Base-by-base conservation (phyloP, 257 asterid genomes). In the Thymus mandschuricus region DNA sequence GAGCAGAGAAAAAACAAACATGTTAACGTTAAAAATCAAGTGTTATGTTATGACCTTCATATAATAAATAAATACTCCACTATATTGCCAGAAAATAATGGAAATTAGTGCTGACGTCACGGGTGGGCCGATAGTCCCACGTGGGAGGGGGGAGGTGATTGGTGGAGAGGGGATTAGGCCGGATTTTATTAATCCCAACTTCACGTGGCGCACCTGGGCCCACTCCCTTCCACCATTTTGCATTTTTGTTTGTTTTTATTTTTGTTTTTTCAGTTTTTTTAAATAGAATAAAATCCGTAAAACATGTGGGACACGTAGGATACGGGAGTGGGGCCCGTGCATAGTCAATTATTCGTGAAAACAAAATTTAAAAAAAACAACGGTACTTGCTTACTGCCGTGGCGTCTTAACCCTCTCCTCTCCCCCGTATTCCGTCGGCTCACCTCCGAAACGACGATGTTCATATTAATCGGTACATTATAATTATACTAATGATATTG, bases 131-230 rank as follows among this genome's bases (percentile, higher is more conserved):
- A 38, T 10, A 75, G 75, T 49, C 87, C 93, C 96, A 89, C 93
- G 97, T 92, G 97, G 90, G 87, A 70, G 66, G 45, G 48, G 64
- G 60, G 28, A 11, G 38, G 29, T 85, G 88, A 92, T 89, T 92
- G 97, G 97, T 67, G 65, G 87, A 31, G 90, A 86, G 79, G 72
- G 69, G 97, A 92, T 92, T 83, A 85, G 84, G 71, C 76, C 5
- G 70, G 90, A 88, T 86, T 84, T 74, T 79, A 44, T 67, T 38
- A 54, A 66, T 55, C 74, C 65, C 75, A 38, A 59, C 81, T 73
- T 76, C 86, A 81, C 82, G 81, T 78, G 84, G 71, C 60, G 34
- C 51, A 27, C 6, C 3, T 35, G 72, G 80, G 48, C 74, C 82
- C 76, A 49, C 66, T 4, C 5, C 70, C 68, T 8, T 21, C 21